phyloP scores from a whole-genome alignment of 2,329 filamentous ascomycete genomes.

The Paecilomyces dactylethromorphus region DNA sequence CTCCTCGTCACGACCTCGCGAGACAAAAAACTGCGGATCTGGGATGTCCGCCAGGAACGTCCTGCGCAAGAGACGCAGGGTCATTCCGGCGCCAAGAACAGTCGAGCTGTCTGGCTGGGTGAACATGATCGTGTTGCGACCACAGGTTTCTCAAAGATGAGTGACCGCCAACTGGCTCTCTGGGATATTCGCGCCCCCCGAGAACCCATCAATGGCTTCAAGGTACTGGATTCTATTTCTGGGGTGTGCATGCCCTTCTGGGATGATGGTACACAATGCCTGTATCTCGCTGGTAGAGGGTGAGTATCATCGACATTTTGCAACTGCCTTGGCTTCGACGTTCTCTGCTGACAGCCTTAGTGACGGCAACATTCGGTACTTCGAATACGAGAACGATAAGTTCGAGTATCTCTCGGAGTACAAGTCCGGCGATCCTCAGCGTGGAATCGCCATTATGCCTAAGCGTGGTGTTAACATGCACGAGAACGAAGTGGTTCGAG shows the following conservation, averaged over 20 bases:
- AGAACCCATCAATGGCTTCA: conserved; percentile 85
- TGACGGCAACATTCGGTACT: conserved; percentile 98
- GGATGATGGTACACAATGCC: conserved; percentile 91
- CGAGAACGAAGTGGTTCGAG: conserved; percentile 92
- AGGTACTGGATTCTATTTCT: conserved; percentile 86
- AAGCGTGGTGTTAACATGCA: conserved; percentile 94
- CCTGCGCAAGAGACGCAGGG: conserved; percentile 77
- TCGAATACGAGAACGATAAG: conserved; percentile 96
- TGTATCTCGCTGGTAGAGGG: conserved; percentile 97
- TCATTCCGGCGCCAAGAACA: conserved; percentile 94
- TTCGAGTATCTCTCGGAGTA: conserved; percentile 96
- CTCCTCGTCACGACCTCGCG: conserved; percentile 87
- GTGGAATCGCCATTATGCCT: conserved; percentile 88
- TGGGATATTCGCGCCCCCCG: conserved; percentile 81
- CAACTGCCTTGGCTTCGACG: neutral
- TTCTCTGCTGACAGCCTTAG: conserved; percentile 38
- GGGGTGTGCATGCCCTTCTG: conserved; percentile 99
- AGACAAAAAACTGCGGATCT: conserved; percentile 96
- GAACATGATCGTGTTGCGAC: conserved; percentile 94
- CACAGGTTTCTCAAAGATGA: conserved; percentile 97
- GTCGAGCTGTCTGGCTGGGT: conserved; percentile 92
- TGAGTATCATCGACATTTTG: conserved; percentile 40
- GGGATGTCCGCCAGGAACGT: conserved; percentile 92
- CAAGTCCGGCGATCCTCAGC: conserved; percentile 92
- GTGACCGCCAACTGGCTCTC: conserved; percentile 87